Evolutionary conservation across 208 protist species (phyloP), one percentile per base, ranked within the genome.

Genomic region (Leishmania gerbilli): DNA sequence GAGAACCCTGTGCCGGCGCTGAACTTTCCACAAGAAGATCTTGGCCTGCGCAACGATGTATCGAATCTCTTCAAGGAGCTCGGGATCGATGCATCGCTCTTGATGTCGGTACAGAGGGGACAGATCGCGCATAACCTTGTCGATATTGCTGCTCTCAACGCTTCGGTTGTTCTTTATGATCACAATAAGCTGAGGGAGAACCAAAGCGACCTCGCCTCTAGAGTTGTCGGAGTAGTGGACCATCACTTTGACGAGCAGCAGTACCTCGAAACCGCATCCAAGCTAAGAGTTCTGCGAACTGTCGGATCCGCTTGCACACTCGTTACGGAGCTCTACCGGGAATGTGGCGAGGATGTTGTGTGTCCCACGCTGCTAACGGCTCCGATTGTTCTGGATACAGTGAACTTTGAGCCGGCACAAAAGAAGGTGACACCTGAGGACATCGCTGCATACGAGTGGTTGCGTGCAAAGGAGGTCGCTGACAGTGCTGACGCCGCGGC

Each of bases 251-350:
- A 98, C 81, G 92, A 95, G 65, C 76, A 93, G 45, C 71, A 91
- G 17, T 93, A 95, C 79, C 42, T 85, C 27, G 80, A 89, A 4
- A 62, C 64, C 19, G 77, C 87, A 15, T 40, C 49, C 42, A 55
- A 62, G 2, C 79, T 95, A 60, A 90, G 94, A 21, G 62, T 85
- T 72, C 87, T 96, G 71, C 71, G 86, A 47, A 87, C 85, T 1
- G 88, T 90, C 37, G 95, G 93, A 47, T 96, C 93, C 31, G 93
- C 93, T 21, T 96, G 91, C 78, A 96, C 95, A 31, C 88, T 98
- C 69, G 90, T 98, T 21, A 71, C 88, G 2, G 88, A 94, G 64
- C 67, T 94, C 37, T 96, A 88, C 81, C 79, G 84, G 15, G 74
- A 90, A 6, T 81, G 71, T 42, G 83, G 74, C 15, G 55, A 90